Conservation (phyloP, 1,139 yeast genomes). For the Yamadazyma membranifaciens region DNA sequence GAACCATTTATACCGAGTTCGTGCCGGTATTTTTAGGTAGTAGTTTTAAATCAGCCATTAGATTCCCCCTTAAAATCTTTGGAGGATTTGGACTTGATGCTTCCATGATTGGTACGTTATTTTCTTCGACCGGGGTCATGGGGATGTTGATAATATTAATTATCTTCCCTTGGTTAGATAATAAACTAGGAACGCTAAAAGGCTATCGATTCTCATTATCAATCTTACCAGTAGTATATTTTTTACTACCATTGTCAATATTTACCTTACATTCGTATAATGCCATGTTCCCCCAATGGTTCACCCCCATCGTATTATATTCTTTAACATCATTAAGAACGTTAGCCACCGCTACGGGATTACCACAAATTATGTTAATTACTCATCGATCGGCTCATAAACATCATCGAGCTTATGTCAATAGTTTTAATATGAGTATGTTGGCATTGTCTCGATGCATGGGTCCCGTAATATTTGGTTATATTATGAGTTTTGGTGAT, state of each 20-base stretch:
- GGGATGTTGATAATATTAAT: slow-evolving; percentile 53
- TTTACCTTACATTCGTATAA: slow-evolving; percentile 36
- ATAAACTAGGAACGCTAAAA: slow-evolving; percentile 43
- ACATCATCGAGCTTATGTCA: slow-evolving; percentile 48
- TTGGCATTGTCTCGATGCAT: slow-evolving; percentile 54
- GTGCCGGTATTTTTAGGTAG: slow-evolving; percentile 58
- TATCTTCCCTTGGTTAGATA: slow-evolving; percentile 54
- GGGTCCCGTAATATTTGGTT: slow-evolving; percentile 61
- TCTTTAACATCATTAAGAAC: slow-evolving; percentile 29
- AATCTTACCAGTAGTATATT: slow-evolving; percentile 47
- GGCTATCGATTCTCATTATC: slow-evolving; percentile 43
- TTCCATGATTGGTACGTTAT: slow-evolving; percentile 48
- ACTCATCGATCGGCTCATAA: slow-evolving; percentile 49
- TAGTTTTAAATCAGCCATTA: slow-evolving; percentile 25
- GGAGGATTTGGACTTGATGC: slow-evolving; percentile 35
- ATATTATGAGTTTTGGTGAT: slow-evolving; percentile 49
- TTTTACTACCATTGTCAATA: slow-evolving; percentile 50
- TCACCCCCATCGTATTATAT: slow-evolving; percentile 24
- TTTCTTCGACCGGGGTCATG: slow-evolving; percentile 55
- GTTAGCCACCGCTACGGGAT: slow-evolving; percentile 25
- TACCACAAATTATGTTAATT: slow-evolving; percentile 25
- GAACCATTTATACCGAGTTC: slow-evolving; percentile 54
- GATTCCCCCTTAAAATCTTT: slow-evolving; percentile 31
- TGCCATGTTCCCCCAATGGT: slow-evolving; percentile 23
- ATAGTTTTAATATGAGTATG: slow-evolving; percentile 48